These are phyloP conservation scores for Cydonia oblonga DNA, from an alignment of 331 rosid species.

Conservation along the genomic window DNA sequence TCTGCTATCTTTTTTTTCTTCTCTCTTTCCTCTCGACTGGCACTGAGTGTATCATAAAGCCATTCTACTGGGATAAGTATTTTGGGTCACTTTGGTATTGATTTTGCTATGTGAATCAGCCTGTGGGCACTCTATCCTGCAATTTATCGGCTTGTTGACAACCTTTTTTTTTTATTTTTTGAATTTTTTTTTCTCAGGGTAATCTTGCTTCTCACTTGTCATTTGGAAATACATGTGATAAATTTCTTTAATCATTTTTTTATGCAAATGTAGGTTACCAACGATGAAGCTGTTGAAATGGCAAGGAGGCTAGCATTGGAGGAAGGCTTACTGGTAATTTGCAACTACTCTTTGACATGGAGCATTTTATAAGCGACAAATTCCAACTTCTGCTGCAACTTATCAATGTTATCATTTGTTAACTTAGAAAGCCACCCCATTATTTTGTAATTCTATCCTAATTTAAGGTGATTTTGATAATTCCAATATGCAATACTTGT, in stretches of 20 bases:
- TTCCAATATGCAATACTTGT: conserved; percentile 12
- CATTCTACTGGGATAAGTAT: background rate
- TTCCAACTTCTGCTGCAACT: background rate
- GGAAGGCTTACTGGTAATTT: conserved; percentile 85
- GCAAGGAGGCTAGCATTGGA: conserved; percentile 81
- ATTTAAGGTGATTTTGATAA: background rate
- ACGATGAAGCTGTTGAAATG: conserved; percentile 81
- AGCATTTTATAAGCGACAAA: background rate
- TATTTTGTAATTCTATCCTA: background rate
- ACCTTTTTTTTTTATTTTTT: too few species aligned
- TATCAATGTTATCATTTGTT: background rate
- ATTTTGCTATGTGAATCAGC: background rate
- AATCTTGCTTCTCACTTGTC: background rate
- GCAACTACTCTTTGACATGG: background rate
- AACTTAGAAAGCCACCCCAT: background rate
- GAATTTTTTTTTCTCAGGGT: background rate
- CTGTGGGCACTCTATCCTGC: too few species aligned
- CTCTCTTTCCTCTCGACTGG: background rate
- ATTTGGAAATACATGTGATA: background rate
- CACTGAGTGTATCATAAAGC: background rate
- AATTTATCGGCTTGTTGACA: background rate
- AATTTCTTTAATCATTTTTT: background rate
- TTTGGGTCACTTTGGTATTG: background rate
- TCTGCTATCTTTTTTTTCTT: background rate
- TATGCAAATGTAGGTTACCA: conserved; percentile 46